phyloP scores from a whole-genome alignment of 1,284 basidiomycete genomes.

The Heterobasidion parviporum region DNA sequence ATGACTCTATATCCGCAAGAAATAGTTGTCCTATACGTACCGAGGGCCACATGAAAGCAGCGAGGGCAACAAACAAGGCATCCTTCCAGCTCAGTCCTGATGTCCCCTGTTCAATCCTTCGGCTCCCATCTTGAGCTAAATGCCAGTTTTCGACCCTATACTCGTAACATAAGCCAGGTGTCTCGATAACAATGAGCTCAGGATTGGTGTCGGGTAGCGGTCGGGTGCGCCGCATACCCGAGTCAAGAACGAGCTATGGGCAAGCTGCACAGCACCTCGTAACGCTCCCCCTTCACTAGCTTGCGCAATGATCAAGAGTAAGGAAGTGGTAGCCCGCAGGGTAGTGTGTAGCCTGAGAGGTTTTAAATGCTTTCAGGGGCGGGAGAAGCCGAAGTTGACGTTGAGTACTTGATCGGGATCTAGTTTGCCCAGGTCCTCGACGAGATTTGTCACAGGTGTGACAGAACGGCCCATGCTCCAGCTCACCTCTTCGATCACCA shows the following conservation, averaged over 20 bases:
- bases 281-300: too few relatives aligned
- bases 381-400: too few relatives aligned
- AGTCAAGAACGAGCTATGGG: too few relatives aligned
- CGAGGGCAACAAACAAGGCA: constrained; percentile 22
- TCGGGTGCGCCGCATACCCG: constrained; percentile 33
- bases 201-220: constrained; percentile 43
- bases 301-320: too few relatives aligned
- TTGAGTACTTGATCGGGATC: too few relatives aligned
- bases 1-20: not conserved
- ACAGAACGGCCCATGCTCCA: not conserved
- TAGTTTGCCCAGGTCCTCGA: not conserved
- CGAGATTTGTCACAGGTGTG: not conserved
- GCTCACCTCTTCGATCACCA: not conserved
- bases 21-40: constrained; percentile 18
- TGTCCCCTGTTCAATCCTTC: constrained; percentile 21
- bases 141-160: constrained; percentile 46
- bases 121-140: constrained; percentile 30
- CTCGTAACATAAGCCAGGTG: constrained; percentile 35
- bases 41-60: constrained; percentile 28
- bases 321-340: too few relatives aligned
- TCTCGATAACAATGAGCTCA: constrained; percentile 40
- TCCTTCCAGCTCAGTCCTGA: constrained; percentile 28
- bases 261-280: too few relatives aligned
- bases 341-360: too few relatives aligned
- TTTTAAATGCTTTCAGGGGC: too few relatives aligned